Evolutionary conservation across 2,329 filamentous ascomycete genomes (phyloP), one percentile per base, ranked within the genome.

Genomic region (Fusarium tricinctum): DNA sequence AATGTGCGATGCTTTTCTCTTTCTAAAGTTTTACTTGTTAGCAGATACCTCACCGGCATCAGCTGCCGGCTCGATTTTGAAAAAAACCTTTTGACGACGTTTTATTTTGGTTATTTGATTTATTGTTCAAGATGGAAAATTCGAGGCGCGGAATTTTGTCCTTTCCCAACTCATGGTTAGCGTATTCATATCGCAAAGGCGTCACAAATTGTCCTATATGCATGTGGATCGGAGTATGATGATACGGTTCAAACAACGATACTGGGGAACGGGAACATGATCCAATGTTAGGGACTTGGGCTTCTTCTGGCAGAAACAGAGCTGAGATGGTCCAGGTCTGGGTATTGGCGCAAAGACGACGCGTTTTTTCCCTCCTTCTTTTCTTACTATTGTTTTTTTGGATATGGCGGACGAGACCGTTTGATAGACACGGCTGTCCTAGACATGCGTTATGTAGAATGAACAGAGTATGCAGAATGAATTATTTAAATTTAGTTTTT

Each of bases 141-240:
- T 48, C 38, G 63, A 65, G 47, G 48, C 50, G 51, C 56, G 61
- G 47, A 46, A 61, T 67, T 71, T 66, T 61, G 51, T 62, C 52
- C 49, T 58, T 66, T 71, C 62, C 61, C 61, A 51, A 55, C 55
- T 70, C 63, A 64, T 64, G 58, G 61, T 61, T 68, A 72, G 67
- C 72, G 63, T 68, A 63, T 68, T 69, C 63, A 66, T 63, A 71
- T 74, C 51, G 64, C 59, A 53, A 49, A 70, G 72, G 70, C 64
- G 69, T 68, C 67, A 43, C 59, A 62, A 71, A 63, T 58, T 71
- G 55, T 71, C 68, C 64, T 72, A 66, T 64, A 71, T 70, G 72
- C 72, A 74, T 74, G 66, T 68, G 71, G 65, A 73, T 65, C 61
- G 72, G 75, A 77, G 74, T 77, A 73, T 58, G 68, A 74, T 68